Evolutionary conservation across 2,329 filamentous ascomycete species (phyloP), one percentile per base, ranked within the genome.

Genomic region (Calonectria montana): DNA sequence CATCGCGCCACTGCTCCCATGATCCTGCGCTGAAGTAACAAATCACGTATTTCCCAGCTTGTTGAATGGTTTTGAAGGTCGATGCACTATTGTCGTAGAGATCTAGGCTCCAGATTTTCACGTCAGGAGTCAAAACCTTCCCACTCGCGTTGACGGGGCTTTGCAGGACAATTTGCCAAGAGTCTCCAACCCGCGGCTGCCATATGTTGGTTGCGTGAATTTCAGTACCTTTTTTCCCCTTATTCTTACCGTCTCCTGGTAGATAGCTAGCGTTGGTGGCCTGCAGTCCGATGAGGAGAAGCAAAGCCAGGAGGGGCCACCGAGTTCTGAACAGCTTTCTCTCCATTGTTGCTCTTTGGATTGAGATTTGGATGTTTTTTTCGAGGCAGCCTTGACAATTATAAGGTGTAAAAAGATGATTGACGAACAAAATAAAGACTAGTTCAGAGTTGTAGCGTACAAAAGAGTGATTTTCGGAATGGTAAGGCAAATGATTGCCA

Each of bases 1-100:
- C 93, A 1, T 86, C 82, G 3, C 92, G 87, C 84, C 88, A 90
- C 62, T 90, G 80, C 81, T 95, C 93, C 77, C 89, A 94, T 7
- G 90, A 92, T 1, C 93, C 93, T 0, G 91, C 92, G 65, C 90
- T 92, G 83, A 94, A 94, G 83, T 95, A 95, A 84, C 93, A 95
- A 71, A 94, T 91, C 65, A 94, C 89, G 73, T 88, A 91, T 78
- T 89, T 89, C 12, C 87, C 88, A 7, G 83, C 80, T 64, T 88
- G 89, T 69, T 87, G 84, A 80, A 92, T 91, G 16, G 91, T 84
- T 71, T 90, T 86, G 69, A 93, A 80, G 1, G 80, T 81, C 16
- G 74, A 64, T 2, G 67, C 73, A 25, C 77, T 65, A 75, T 84
- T 91, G 80, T 93, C 91, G 80, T 88, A 93, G 50, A 93, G 82